Evolutionary conservation across 192 early-diverging fungal genomes (phyloP).

Genomic region (Backusella tuberculispora): DNA sequence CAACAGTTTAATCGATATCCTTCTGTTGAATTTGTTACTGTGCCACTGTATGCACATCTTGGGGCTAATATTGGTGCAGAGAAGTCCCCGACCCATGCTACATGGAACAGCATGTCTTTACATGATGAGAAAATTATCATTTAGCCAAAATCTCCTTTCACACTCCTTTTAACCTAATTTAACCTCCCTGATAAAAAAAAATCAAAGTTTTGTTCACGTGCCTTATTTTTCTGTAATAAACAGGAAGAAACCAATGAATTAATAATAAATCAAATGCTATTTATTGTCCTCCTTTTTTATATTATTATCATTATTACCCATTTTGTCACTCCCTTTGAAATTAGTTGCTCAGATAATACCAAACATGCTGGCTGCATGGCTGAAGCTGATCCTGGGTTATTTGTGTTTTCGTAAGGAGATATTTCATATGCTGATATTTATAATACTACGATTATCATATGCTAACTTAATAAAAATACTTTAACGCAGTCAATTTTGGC

Average conservation of each 20-base stretch:
- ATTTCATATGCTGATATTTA: too few species aligned
- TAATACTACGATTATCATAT: neutral
- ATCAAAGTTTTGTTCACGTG: slow-evolving; percentile 5
- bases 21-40: slow-evolving; percentile 36
- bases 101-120: neutral
- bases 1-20: slow-evolving; percentile 25
- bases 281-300: neutral
- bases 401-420: neutral
- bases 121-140: slow-evolving; percentile 18
- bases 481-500: neutral
- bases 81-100: neutral
- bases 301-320: neutral
- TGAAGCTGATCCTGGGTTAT: slow-evolving; percentile 7
- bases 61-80: neutral
- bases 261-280: neutral
- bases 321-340: neutral
- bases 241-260: neutral
- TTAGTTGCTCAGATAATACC: neutral
- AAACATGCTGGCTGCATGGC: neutral
- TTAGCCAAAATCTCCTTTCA: neutral
- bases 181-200: neutral
- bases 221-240: neutral
- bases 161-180: neutral
- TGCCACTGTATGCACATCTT: slow-evolving; percentile 28
- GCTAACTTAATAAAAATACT: neutral